Conservation (phyloP, 2,329 filamentous ascomycete species). For the Cladophialophora chaetospira region DNA sequence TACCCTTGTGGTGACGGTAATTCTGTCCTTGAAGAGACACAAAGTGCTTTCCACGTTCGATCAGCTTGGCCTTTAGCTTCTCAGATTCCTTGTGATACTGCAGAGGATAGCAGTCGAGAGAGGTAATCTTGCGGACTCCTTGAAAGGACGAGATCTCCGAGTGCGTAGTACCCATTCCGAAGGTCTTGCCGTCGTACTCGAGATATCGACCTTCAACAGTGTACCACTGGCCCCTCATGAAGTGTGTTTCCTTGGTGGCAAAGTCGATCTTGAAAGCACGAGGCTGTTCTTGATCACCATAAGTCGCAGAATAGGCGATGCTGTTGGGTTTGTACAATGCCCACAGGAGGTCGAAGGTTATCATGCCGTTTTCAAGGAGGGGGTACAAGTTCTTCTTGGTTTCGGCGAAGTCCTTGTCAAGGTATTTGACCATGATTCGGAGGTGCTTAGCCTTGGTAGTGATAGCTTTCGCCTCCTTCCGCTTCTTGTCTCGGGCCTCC, state of each 20-base stretch:
- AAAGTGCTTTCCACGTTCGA: constrained; percentile 83
- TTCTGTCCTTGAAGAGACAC: constrained; percentile 78
- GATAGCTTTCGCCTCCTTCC: constrained; percentile 42
- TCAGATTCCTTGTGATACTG: constrained; percentile 75
- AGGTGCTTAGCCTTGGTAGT: constrained; percentile 51
- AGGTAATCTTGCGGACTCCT: constrained; percentile 79
- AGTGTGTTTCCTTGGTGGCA: constrained; percentile 67
- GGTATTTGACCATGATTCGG: constrained; percentile 72
- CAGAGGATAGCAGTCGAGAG: constrained; percentile 73
- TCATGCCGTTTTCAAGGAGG: constrained; percentile 64
- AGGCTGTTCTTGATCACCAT: constrained; percentile 73
- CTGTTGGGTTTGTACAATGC: constrained; percentile 86
- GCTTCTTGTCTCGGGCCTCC: constrained; percentile 55
- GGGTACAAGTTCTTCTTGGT: constrained; percentile 79
- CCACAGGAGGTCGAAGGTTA: constrained; percentile 83
- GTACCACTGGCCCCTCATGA: constrained; percentile 75
- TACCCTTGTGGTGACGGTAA: constrained; percentile 74
- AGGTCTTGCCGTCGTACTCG: constrained; percentile 85
- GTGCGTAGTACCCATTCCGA: constrained; percentile 72
- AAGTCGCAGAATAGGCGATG: constrained; percentile 74
- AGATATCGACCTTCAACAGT: constrained; percentile 73
- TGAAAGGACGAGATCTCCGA: constrained; percentile 75
- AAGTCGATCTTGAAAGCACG: constrained; percentile 80
- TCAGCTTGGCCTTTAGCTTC: constrained; percentile 64
- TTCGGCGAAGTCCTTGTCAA: constrained; percentile 79